phyloP scores from a whole-genome alignment of 805 yeast genomes.

The Candida suzukii region DNA sequence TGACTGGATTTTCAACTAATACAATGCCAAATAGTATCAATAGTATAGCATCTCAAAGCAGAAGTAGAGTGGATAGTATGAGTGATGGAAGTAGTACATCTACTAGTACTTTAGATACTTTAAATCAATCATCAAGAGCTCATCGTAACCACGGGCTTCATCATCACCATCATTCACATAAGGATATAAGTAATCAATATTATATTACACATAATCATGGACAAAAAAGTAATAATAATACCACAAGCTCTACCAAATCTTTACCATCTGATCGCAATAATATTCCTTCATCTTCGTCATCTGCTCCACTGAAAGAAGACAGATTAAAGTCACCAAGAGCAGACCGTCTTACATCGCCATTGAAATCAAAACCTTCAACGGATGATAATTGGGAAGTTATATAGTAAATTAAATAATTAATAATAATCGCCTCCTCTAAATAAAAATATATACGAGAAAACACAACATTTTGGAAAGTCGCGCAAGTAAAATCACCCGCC shows the following conservation, averaged over 20 bases:
- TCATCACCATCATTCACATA: neutral
- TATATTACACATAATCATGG: neutral
- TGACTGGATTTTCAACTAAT: neutral
- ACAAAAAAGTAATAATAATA: neutral
- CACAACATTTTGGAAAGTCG: neutral
- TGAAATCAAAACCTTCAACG: neutral
- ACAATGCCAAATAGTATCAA: neutral
- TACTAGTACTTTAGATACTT: neutral
- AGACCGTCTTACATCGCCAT: neutral
- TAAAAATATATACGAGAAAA: too few species aligned
- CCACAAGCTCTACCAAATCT: too few species aligned
- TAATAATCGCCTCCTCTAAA: too few species aligned
- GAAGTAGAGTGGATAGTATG: neutral
- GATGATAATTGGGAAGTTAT: conserved; percentile 21
- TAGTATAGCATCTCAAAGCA: neutral
- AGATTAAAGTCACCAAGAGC: neutral
- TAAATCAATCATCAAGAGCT: neutral
- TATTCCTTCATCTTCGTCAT: too few species aligned
- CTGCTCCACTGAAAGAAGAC: neutral
- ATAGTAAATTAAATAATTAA: conserved; percentile 1
- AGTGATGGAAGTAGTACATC: neutral
- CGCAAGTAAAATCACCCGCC: too few species aligned
- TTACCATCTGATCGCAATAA: too few species aligned
- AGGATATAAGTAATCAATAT: neutral
- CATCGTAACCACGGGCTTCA: neutral